Evolutionary conservation across 306 rosid genomes (phyloP), one percentile per base, ranked within the genome.

Genomic region (Canavalia gladiata): DNA sequence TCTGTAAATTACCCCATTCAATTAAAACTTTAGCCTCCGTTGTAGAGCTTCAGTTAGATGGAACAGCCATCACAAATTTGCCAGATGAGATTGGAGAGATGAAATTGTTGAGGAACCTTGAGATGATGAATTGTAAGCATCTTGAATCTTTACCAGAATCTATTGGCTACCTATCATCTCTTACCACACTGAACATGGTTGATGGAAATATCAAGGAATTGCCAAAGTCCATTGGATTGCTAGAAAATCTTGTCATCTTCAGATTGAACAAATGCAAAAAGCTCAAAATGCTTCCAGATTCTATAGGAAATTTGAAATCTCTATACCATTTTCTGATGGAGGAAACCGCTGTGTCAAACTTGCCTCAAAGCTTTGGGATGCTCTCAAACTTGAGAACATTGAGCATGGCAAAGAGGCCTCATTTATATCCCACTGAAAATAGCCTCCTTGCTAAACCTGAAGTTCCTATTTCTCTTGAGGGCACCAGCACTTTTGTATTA

Each of bases 361-460:
- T 92, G 73, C 97, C 94, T 4, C 87, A 87, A 78, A 88, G 85
- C 67, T 92, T 92, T 25, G 91, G 92, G 37, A 84, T 51, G 90
- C 94, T 90, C 45, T 82, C 92, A 46, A 84, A 43, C 45, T 87
- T 92, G 76, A 87, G 80, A 82, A 82, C 63, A 70, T 68, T 92
- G 60, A 76, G 65, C 29, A 88, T 90, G 88, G 77, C 85, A 31
- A 89, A 87, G 76, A 82, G 10, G 65, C 80, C 76, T 55, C 29
- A 45, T 43, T 25, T 29, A 46, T 31, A 52, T 56, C 13, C 75
- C 9, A 2, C 41, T 74, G 80, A 33, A 43, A 46, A 37, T 2
- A 64, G 33, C 12, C 25, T 60, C 13, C 77, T 41, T 54, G 59
- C 52, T 18, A 58, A 75, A 51, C 72, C 29, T 73, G 64, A 8